Evolutionary conservation across 345 rosid genomes (phyloP).

Genomic region (Eucalyptus tenuipes): DNA sequence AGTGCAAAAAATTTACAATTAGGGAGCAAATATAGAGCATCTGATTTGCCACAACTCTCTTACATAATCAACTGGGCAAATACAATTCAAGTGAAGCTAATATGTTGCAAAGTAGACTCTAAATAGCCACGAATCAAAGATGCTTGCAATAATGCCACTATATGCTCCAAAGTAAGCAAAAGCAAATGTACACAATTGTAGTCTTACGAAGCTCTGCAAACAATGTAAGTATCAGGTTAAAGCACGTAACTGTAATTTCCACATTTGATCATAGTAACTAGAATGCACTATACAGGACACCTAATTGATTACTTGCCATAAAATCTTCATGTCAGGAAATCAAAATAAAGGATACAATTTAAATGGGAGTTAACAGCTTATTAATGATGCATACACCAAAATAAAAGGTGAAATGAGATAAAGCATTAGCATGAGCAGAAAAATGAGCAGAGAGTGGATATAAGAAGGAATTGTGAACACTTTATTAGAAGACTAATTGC

Average conservation of each 20-base stretch:
- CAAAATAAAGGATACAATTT: background rate
- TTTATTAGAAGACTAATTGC: conserved; percentile 58
- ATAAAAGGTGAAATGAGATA: background rate
- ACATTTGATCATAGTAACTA: background rate
- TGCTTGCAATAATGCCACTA: background rate
- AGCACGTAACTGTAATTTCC: background rate
- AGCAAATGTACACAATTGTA: background rate
- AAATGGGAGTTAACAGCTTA: background rate
- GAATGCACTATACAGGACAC: background rate
- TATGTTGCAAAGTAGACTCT: background rate
- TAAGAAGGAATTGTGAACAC: background rate
- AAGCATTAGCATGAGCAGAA: background rate
- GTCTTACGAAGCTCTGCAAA: background rate
- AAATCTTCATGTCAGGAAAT: background rate
- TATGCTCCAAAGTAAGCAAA: background rate
- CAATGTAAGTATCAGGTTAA: background rate
- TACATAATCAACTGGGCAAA: background rate
- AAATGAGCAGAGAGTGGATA: background rate
- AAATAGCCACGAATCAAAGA: background rate
- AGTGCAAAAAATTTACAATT: background rate
- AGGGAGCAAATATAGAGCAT: background rate
- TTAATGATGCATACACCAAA: background rate
- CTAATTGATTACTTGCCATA: background rate
- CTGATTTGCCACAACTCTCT: background rate
- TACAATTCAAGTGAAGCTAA: background rate